phyloP scores from a whole-genome alignment of 192 early-diverging fungal species.

The Haplosporangium gracile region DNA sequence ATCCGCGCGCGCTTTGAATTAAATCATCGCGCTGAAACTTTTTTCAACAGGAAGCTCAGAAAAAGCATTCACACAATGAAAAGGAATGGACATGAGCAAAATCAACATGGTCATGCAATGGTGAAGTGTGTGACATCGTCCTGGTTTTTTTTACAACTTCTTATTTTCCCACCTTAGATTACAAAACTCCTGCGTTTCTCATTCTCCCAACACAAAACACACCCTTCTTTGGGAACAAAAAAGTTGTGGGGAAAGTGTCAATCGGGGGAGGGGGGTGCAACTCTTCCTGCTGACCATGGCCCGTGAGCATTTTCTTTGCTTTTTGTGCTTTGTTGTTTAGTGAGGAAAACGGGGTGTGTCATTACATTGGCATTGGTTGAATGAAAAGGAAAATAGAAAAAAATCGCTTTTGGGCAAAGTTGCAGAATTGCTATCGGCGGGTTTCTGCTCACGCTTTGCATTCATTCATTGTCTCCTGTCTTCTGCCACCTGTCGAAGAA shows the following conservation, averaged over 20 bases:
- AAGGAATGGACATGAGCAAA: no score
- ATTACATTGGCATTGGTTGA: neutral
- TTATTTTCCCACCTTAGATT: no score
- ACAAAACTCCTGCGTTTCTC: no score
- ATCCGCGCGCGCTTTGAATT: neutral
- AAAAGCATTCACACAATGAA: no score
- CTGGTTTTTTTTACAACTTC: no score
- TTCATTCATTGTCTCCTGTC: neutral
- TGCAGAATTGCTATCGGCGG: neutral
- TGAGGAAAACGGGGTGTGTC: neutral
- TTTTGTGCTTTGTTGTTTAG: neutral
- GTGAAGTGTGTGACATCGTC: no score
- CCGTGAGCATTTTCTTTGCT: neutral
- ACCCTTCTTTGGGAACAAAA: no score
- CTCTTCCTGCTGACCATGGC: conserved; percentile 13
- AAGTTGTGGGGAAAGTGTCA: neutral
- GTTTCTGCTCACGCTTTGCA: no score
- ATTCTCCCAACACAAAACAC: no score
- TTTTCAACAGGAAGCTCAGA: neutral
- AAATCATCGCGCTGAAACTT: neutral
- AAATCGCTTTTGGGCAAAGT: neutral
- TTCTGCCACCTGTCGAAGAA: neutral
- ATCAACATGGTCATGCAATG: no score
- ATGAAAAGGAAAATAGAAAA: neutral
- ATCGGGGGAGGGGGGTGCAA: neutral